Percentiles rank a stretch among this genome's conserved stretches.
These are phyloP conservation scores for Gossypium herbaceum DNA, from an alignment of 345 rosid genomes.

Conservation along the genomic window DNA sequence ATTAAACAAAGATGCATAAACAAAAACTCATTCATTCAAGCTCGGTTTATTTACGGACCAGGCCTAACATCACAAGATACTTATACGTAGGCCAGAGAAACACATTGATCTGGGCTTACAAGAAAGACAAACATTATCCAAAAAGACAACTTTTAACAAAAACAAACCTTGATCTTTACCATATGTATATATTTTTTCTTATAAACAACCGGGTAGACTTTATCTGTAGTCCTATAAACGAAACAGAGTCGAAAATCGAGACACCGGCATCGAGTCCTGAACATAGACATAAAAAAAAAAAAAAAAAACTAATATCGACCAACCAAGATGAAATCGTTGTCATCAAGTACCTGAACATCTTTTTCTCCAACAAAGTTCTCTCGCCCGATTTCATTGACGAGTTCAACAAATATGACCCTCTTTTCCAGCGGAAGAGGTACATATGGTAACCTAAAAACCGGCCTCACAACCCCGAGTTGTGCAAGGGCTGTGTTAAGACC, in stretches of 20 bases:
- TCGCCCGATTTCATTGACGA: constrained; percentile 66
- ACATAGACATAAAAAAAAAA: not conserved
- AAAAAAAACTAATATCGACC: constrained; percentile 47
- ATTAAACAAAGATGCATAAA: too few species aligned
- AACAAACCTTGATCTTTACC: not conserved
- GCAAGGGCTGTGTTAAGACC: constrained; percentile 85
- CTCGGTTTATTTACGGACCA: not conserved
- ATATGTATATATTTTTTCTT: not conserved
- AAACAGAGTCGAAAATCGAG: not conserved
- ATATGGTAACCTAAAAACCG: constrained; percentile 75
- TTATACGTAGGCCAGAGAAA: not conserved
- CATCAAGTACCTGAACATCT: constrained; percentile 71
- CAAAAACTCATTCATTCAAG: too few species aligned
- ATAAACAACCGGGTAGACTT: not conserved
- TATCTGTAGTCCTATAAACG: not conserved
- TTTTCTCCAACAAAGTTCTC: constrained; percentile 71
- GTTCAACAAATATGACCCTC: constrained; percentile 64
- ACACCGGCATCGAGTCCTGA: not conserved
- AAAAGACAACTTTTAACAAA: not conserved
- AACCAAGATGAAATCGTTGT: constrained; percentile 62
- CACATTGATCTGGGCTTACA: too few species aligned
- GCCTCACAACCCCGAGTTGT: constrained; percentile 75
- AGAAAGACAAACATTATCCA: not conserved
- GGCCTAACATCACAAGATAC: not conserved
- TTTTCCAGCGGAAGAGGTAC: constrained; percentile 61